Conservation (phyloP, 2,329 filamentous ascomycete species). For the Tympanopsis confertula region DNA sequence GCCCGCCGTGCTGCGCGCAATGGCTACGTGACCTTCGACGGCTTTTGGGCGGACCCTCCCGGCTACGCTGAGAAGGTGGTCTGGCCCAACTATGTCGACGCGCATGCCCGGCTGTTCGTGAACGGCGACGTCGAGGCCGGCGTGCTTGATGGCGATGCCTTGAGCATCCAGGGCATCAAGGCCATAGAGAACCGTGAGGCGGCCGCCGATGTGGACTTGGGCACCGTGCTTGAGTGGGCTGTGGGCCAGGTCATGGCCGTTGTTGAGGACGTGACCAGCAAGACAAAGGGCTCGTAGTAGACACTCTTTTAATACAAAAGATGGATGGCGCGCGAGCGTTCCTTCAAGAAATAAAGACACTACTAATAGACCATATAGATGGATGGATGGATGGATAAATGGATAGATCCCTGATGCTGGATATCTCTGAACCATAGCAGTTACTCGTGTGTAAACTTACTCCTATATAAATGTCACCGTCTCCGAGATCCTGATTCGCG, state of each 20-base stretch:
- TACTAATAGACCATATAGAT: too few species aligned
- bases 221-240: conserved; percentile 54
- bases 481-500: too few species aligned
- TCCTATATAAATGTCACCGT: too few species aligned
- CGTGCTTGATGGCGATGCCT: conserved; percentile 30
- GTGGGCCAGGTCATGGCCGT: conserved; percentile 45
- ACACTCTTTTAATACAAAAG: too few species aligned
- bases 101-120: conserved; percentile 73
- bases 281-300: too few species aligned
- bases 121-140: conserved; percentile 52
- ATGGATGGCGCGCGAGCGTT: too few species aligned
- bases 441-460: too few species aligned
- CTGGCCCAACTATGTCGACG: conserved; percentile 83
- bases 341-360: too few species aligned
- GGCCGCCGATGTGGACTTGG: conserved; percentile 43
- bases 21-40: conserved; percentile 72
- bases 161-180: conserved; percentile 29
- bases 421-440: too few species aligned
- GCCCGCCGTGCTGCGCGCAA: conserved; percentile 54
- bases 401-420: too few species aligned
- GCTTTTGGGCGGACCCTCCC: conserved; percentile 90
- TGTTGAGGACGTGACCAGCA: conserved; percentile 9
- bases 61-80: conserved; percentile 91
- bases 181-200: conserved; percentile 30
- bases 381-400: too few species aligned